These are phyloP conservation scores for Viola pubescens DNA, from an alignment of 441 rosid genomes.

Conservation along the genomic window DNA sequence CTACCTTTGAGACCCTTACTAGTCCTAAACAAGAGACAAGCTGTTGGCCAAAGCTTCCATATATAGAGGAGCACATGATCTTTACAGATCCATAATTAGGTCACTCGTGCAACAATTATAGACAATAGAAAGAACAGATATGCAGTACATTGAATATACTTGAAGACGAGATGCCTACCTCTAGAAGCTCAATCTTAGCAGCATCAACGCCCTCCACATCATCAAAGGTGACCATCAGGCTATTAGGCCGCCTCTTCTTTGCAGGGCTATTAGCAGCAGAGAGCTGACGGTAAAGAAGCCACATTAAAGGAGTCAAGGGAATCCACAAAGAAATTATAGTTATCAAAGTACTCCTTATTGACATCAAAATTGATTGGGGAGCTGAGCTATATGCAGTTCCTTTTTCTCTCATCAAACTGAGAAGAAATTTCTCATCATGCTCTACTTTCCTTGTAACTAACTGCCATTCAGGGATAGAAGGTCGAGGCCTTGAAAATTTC, in stretches of 20 bases:
- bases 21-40: no score
- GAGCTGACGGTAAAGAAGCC: conserved; percentile 91
- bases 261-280: conserved; percentile 86
- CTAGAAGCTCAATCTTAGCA: conserved; percentile 89
- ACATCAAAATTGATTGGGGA: conserved; percentile 68
- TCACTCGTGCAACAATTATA: no score
- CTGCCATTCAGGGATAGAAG: conserved; percentile 58
- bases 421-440: conserved; percentile 86
- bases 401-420: conserved; percentile 81
- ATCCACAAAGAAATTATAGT: conserved; percentile 80
- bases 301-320: conserved; percentile 86
- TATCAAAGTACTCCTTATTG: conserved; percentile 57
- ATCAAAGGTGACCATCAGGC: conserved; percentile 57
- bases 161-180: conserved; percentile 39
- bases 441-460: conserved; percentile 79
- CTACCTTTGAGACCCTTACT: no score
- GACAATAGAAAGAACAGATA: no score
- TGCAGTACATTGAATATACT: no score
- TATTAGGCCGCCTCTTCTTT: conserved; percentile 51
- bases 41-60: no score
- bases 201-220: conserved; percentile 95
- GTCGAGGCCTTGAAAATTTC: conserved; percentile 31
- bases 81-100: no score
- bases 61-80: no score
- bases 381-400: conserved; percentile 78